A percentile compares a stretch with the other conserved stretches of the same genome.
These are phyloP conservation scores for Leccinum obscurum DNA, from an alignment of 768 basidiomycete species.

Conservation along the genomic window DNA sequence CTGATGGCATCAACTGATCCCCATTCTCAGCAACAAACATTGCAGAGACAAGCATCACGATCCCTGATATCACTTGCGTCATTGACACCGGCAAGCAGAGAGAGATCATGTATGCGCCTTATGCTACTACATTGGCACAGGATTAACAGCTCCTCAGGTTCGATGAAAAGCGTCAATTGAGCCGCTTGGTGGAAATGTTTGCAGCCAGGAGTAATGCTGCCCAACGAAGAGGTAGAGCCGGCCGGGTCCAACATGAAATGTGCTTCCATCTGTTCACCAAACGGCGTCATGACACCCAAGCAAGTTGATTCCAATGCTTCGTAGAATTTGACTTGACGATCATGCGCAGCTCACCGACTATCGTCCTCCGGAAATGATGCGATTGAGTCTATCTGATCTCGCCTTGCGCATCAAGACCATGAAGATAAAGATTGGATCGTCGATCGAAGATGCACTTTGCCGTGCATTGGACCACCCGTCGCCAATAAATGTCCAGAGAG, in stretches of 20 bases:
- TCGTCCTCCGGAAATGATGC: slow-evolving; percentile 94
- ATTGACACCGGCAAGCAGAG: slow-evolving; percentile 93
- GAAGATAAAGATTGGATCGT: slow-evolving; percentile 78
- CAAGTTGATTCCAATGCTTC: slow-evolving; percentile 23
- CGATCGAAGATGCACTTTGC: slow-evolving; percentile 88
- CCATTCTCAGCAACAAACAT: slow-evolving; percentile 74
- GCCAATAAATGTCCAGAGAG: slow-evolving; percentile 83
- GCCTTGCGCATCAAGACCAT: slow-evolving; percentile 92
- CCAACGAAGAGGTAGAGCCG: slow-evolving; percentile 87
- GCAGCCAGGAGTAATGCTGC: slow-evolving; percentile 90
- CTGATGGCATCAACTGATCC: slow-evolving; percentile 1
- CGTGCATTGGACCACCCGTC: slow-evolving; percentile 89
- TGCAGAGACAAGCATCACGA: slow-evolving; percentile 97
- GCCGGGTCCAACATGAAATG: slow-evolving; percentile 84
- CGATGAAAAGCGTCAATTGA: slow-evolving; percentile 96
- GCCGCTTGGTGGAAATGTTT: slow-evolving; percentile 87
- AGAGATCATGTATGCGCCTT: slow-evolving; percentile 71
- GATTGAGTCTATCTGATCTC: slow-evolving; percentile 89
- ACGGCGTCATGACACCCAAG: slow-evolving; percentile 78
- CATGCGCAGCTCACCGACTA: slow-evolving; percentile 73
- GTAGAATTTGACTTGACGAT: neutral
- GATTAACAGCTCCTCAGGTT: slow-evolving; percentile 51
- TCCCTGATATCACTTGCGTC: slow-evolving; percentile 96
- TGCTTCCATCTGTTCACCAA: slow-evolving; percentile 97
- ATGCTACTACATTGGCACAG: slow-evolving; percentile 1